phyloP scores from a whole-genome alignment of 306 rosid species.

The Cicer cuneatum region DNA sequence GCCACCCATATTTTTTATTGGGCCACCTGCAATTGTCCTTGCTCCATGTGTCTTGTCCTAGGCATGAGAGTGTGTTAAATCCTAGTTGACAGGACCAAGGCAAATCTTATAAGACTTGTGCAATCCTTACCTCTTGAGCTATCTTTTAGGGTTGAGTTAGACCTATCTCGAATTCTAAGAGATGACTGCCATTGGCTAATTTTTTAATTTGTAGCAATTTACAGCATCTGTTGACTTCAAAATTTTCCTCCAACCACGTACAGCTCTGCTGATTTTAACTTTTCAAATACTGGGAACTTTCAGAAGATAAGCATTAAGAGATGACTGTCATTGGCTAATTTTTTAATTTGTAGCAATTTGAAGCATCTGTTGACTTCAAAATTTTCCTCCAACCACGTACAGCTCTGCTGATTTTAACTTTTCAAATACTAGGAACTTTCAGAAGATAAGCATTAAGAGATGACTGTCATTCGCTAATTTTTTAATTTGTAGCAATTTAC shows the following conservation, averaged over 20 bases:
- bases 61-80: neutral
- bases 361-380: slow-evolving; percentile 15
- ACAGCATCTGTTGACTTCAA: slow-evolving; percentile 4
- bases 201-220: slow-evolving; percentile 30
- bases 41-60: neutral
- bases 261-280: slow-evolving; percentile 6
- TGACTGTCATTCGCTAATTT: neutral
- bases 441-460: neutral
- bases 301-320: neutral
- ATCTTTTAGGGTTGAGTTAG: neutral
- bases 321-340: neutral
- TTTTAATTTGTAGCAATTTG: neutral
- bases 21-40: neutral
- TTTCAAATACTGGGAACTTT: neutral
- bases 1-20: neutral
- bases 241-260: slow-evolving; percentile 6
- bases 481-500: slow-evolving; percentile 26
- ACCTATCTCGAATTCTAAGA: neutral
- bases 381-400: slow-evolving; percentile 13
- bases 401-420: slow-evolving; percentile 8
- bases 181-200: neutral
- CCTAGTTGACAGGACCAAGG: neutral
- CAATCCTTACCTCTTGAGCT: neutral
- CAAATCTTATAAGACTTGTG: neutral
- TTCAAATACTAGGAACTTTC: neutral